A percentile compares a stretch with the other conserved stretches of the same genome.
phyloP scores from a whole-genome alignment of 768 basidiomycete species.

The Leccinum boreale region DNA sequence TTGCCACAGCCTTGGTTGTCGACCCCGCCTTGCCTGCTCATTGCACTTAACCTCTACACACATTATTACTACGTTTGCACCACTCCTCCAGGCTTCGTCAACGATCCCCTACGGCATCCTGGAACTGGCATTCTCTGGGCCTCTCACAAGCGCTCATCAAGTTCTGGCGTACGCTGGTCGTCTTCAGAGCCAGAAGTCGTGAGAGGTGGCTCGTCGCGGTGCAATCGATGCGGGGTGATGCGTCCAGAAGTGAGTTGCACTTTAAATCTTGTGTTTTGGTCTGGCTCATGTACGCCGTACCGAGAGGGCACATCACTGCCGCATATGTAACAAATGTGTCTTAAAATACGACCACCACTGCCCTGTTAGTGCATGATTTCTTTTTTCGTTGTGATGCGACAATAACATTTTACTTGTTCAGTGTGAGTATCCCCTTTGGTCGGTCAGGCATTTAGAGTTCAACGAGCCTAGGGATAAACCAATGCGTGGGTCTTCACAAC shows the following conservation, averaged over 20 bases:
- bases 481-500: conserved; percentile 94
- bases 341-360: conserved; percentile 92
- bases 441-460: not conserved
- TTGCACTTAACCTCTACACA: conserved; percentile 68
- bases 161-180: conserved; percentile 49
- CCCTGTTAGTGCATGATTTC: conserved; percentile 54
- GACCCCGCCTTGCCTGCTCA: conserved; percentile 67
- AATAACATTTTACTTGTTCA: conserved; percentile 13
- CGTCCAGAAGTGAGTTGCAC: conserved; percentile 71
- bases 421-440: conserved; percentile 34
- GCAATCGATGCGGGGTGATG: conserved; percentile 61
- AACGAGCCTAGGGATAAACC: conserved; percentile 75
- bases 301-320: conserved; percentile 91
- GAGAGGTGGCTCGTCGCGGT: conserved; percentile 53
- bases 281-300: conserved; percentile 13
- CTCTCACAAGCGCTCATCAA: conserved; percentile 18
- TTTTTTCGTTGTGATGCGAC: not conserved
- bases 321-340: conserved; percentile 86
- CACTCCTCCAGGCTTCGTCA: conserved; percentile 73
- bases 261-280: not conserved
- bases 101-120: conserved; percentile 47
- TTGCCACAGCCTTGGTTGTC: conserved; percentile 58
- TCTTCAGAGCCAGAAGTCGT: conserved; percentile 46
- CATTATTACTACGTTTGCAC: conserved; percentile 90
- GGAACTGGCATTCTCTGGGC: conserved; percentile 59